A percentile compares a stretch with the other conserved stretches of the same genome.
phyloP scores from a whole-genome alignment of 352 stramenopile genomes.

The Albugo candida region DNA sequence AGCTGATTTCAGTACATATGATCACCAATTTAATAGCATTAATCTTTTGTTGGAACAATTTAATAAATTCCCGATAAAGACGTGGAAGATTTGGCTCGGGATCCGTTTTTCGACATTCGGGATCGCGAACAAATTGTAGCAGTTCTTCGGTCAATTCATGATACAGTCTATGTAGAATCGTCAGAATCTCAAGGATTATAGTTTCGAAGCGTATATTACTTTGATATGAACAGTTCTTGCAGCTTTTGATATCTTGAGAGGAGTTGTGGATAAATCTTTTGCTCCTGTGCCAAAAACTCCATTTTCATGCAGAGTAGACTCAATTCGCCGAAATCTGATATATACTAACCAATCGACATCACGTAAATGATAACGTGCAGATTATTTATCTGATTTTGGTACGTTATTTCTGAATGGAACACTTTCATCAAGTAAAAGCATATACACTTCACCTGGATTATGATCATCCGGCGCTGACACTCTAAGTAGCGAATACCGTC shows the following conservation, averaged over 20 bases:
- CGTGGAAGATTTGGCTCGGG: conserved; percentile 21
- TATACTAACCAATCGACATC: too few species aligned
- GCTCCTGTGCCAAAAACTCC: conserved; percentile 79
- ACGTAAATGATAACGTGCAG: too few species aligned
- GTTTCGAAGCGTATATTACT: conserved; percentile 23
- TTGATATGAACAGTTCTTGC: conserved; percentile 75
- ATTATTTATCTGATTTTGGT: too few species aligned
- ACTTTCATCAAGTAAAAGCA: too few species aligned
- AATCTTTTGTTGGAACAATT: conserved; percentile 87
- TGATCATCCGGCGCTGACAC: too few species aligned
- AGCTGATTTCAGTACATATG: conserved; percentile 83
- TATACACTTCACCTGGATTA: too few species aligned
- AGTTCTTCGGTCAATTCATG: conserved; percentile 92
- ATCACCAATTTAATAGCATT: conserved; percentile 88
- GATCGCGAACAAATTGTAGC: conserved; percentile 81
- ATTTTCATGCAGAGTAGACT: conserved; percentile 8
- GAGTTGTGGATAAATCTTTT: conserved; percentile 81
- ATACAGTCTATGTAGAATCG: conserved; percentile 75
- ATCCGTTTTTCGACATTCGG: conserved; percentile 31
- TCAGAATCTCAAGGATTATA: background rate
- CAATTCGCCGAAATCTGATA: too few species aligned
- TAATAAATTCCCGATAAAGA: conserved; percentile 90
- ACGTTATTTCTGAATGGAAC: too few species aligned
- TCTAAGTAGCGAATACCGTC: too few species aligned
- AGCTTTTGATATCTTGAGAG: conserved; percentile 82